Evolutionary conservation across 306 rosid species (phyloP), one percentile per base, ranked within the genome.

Genomic region (Lathyrus sativus): DNA sequence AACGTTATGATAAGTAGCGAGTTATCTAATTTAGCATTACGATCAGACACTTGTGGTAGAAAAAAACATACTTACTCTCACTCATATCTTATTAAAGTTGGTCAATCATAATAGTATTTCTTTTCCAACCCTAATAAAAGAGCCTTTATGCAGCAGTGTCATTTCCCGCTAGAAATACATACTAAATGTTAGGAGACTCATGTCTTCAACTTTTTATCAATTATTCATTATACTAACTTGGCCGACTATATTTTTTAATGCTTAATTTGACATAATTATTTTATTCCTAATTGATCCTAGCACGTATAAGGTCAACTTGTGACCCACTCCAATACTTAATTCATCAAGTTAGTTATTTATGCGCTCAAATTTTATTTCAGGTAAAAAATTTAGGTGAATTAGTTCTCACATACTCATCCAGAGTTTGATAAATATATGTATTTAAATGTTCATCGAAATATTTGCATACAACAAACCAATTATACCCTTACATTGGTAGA

Each of bases 231-330:
- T 24, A 26, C 17, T 19, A 51, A 9, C 58, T 60, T 11, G 58
- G n/a, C 15, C 53, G 4, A 8, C 2, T 3, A 26, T 38, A 43
- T 46, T 29, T 11, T 33, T 19, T 3, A 55, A 59, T 60, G 56
- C 39, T 54, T 24, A 24, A 24, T 24, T 78, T 62, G 77, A 62
- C 80, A 45, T 63, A 41, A 70, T 71, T 24, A 17, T 44, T 59
- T 62, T 39, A 17, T 29, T n/a, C 11, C 14, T 7, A 22, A 55
- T 79, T 79, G 76, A 79, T 83, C 78, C 70, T 54, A 59, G 79
- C 87, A 76, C 80, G 84, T 78, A 72, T 62, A 53, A 72, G 14
- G 6, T 59, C 51, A 65, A 38, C 58, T 6, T 15, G n/a, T 28
- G 37, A 70, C 42, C 49, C 10, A 13, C 49, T 45, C 7, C 9